Percentiles rank a stretch among this genome's conserved stretches.
These are phyloP conservation scores for Euclidium syriacum DNA, from an alignment of 345 rosid genomes.

Conservation along the genomic window DNA sequence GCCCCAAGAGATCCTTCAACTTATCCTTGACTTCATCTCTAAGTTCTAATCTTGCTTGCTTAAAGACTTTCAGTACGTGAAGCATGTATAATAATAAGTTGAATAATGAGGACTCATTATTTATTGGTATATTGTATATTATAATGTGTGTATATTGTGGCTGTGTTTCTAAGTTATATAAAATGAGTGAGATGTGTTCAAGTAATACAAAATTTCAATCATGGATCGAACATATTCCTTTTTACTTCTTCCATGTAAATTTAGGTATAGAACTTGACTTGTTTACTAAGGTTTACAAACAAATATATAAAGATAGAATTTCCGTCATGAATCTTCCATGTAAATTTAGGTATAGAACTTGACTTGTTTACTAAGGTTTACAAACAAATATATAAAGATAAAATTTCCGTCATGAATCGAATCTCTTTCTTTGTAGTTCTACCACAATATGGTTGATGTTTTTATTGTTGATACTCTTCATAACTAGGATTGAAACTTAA, in stretches of 20 bases:
- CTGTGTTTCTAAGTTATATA: too few species aligned
- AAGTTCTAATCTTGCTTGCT: conserved; percentile 9
- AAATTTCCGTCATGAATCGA: not conserved
- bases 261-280: too few species aligned
- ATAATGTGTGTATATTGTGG: not conserved
- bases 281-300: too few species aligned
- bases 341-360: too few species aligned
- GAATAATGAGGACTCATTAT: not conserved
- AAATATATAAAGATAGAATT: too few species aligned
- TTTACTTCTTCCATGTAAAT: too few species aligned
- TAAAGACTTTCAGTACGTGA: not conserved
- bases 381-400: too few species aligned
- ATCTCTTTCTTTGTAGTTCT: not conserved
- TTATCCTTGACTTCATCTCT: conserved; percentile 23
- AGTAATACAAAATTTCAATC: too few species aligned
- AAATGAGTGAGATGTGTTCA: too few species aligned
- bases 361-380: too few species aligned
- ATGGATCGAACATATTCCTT: too few species aligned
- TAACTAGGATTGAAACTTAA: not conserved
- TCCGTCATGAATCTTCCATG: too few species aligned
- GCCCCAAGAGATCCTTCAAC: conserved; percentile 21
- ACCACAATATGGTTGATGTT: not conserved
- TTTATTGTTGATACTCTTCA: not conserved
- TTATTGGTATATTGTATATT: not conserved
- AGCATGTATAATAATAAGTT: not conserved